Percentiles rank a stretch among this genome's conserved stretches.
phyloP scores from a whole-genome alignment of 2,329 filamentous ascomycete genomes.

The Microsporum canis region DNA sequence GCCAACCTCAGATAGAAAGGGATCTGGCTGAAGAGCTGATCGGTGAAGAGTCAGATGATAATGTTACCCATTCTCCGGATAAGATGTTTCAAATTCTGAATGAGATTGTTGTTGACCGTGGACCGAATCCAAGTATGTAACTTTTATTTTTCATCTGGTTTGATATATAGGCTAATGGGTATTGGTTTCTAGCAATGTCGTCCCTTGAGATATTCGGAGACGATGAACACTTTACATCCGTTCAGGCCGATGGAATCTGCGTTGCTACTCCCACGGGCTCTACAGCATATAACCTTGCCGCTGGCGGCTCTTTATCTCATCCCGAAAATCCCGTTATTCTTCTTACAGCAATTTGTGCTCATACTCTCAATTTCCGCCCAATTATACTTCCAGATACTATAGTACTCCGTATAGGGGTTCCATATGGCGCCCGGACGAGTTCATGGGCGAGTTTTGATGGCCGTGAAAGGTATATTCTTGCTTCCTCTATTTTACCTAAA shows the following conservation, averaged over 20 bases:
- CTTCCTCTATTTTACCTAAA: background rate
- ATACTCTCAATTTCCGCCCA: conserved; percentile 83
- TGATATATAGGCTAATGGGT: background rate
- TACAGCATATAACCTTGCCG: conserved; percentile 89
- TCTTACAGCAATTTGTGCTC: conserved; percentile 86
- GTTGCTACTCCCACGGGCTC: conserved; percentile 89
- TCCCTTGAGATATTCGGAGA: conserved; percentile 85
- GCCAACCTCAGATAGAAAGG: conserved; percentile 30
- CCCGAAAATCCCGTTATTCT: conserved; percentile 80
- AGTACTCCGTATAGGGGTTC: conserved; percentile 84
- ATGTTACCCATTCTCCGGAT: conserved; percentile 74
- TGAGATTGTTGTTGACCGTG: conserved; percentile 90
- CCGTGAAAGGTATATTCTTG: conserved; percentile 52
- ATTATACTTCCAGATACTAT: conserved; percentile 95
- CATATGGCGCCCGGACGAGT: conserved; percentile 76
- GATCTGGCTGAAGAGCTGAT: conserved; percentile 85
- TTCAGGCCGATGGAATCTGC: conserved; percentile 88
- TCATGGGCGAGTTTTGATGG: conserved; percentile 99
- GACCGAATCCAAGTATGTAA: conserved; percentile 77
- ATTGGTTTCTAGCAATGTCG: conserved; percentile 58
- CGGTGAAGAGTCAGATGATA: conserved; percentile 63
- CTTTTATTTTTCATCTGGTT: background rate
- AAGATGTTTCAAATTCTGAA: conserved; percentile 85
- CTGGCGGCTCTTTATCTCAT: conserved; percentile 86
- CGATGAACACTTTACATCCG: conserved; percentile 79